These are phyloP conservation scores for Huntiella bhutanensis DNA, from an alignment of 2,329 filamentous ascomycete genomes.

Conservation along the genomic window DNA sequence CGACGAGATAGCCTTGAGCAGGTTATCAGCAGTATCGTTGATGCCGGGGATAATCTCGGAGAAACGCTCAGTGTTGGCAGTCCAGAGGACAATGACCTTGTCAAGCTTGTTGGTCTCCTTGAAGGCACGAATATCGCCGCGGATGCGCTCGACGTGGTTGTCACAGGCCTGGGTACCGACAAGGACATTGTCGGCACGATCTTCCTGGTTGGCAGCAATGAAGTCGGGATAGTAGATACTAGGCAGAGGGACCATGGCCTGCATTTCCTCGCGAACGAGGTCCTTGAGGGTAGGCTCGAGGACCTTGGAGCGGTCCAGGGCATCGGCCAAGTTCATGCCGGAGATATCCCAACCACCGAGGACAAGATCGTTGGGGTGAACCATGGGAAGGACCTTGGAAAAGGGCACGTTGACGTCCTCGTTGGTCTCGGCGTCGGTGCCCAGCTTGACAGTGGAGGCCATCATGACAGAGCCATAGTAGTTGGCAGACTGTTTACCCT, in stretches of 20 bases:
- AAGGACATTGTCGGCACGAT: conserved; percentile 80
- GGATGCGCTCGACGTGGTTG: conserved; percentile 83
- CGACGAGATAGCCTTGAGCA: conserved; percentile 67
- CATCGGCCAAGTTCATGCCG: conserved; percentile 65
- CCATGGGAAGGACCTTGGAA: conserved; percentile 85
- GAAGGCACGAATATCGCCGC: conserved; percentile 86
- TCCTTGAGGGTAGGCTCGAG: conserved; percentile 88
- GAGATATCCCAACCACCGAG: conserved; percentile 98
- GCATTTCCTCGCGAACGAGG: conserved; percentile 84
- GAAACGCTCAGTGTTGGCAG: conserved; percentile 95
- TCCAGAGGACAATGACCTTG: conserved; percentile 96
- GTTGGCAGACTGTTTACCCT: conserved; percentile 69
- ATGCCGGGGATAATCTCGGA: conserved; percentile 73
- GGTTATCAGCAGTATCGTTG: conserved; percentile 92
- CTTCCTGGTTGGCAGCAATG: conserved; percentile 96
- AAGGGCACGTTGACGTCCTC: conserved; percentile 94
- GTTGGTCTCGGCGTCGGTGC: conserved; percentile 63
- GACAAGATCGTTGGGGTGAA: conserved; percentile 87
- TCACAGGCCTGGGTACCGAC: conserved; percentile 65
- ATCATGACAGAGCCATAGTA: conserved; percentile 98
- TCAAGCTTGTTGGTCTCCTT: conserved; percentile 70
- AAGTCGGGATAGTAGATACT: conserved; percentile 99
- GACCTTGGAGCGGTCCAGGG: conserved; percentile 91
- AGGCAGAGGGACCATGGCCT: conserved; percentile 68
- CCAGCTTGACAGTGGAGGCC: conserved; percentile 93